Evolutionary conservation across 2,329 filamentous ascomycete species (phyloP), one percentile per base, ranked within the genome.

Genomic region (Herpotrichia juniperi): DNA sequence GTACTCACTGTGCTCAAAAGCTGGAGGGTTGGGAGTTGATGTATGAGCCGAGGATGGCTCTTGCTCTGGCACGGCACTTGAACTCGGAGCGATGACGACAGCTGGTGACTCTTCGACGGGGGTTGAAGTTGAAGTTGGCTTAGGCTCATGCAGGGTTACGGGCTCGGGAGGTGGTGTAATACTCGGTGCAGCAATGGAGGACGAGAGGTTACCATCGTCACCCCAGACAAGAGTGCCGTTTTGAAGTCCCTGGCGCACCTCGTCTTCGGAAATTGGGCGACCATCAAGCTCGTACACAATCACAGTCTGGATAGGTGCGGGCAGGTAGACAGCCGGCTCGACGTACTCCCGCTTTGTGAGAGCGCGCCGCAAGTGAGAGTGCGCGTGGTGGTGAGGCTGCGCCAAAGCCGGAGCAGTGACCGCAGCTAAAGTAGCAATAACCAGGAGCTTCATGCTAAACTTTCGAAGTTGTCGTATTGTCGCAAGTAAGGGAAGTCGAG

Each of bases 251-350:
- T 83, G 71, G 76, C 88, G 82, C 48, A 91, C 91, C 54, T 91
- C 83, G 0, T 82, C 74, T 54, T 82, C 75, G 47, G 79, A 78
- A 61, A 96, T 81, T 28, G 77, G 57, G 66, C 86, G 63, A 54
- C 87, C 88, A 54, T 88, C 84, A 48, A 93, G 78, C 69, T 88
- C 81, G 76, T 93, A 97, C 50, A 88, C 82, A 50, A 87, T 84
- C 61, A 87, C 83, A 46, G 85, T 87, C 26, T 82, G 78, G 45
- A 87, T 81, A 48, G 82, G 80, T 48, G 84, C 82, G 50, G 82
- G 78, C 43, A 79, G 76, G 30, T 77, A 65, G 10, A 65, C 53
- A 79, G 80, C 74, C 78, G 80, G 68, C 30, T 82, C 78, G 45
- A 80, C 73, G 26, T 75, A 74, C 54, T 59, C 62, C 53, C 83